Conservation (phyloP, 176 grass and related monocot species). For the Aegilops speltoides region DNA sequence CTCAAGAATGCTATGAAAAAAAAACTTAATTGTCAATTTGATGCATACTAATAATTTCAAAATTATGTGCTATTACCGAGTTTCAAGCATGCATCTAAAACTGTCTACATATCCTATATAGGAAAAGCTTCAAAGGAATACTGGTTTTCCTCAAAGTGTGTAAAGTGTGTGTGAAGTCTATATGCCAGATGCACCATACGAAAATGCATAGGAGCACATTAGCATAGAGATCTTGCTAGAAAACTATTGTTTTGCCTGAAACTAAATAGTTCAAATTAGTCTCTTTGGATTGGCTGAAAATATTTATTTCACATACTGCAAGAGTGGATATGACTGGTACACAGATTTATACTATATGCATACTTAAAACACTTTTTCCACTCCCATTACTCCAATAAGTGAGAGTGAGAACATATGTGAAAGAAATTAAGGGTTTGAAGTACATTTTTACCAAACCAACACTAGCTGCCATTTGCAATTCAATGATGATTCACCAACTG, state of each 20-base stretch:
- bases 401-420: neutral
- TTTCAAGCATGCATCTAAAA: conserved; percentile 16
- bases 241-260: neutral
- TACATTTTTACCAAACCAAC: conserved; percentile 7
- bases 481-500: conserved; percentile 15
- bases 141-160: neutral
- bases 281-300: no score
- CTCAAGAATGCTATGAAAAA: neutral
- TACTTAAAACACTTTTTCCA: neutral
- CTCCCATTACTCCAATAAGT: neutral
- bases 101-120: neutral
- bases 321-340: neutral
- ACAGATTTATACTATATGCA: conserved; percentile 1
- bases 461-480: conserved; percentile 16
- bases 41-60: neutral
- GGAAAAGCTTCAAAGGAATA: neutral
- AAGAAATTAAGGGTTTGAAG: neutral
- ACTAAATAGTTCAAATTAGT: conserved; percentile 9
- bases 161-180: neutral
- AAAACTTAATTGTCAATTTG: neutral
- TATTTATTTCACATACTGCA: neutral
- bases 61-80: neutral
- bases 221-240: conserved; percentile 1
- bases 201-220: neutral
- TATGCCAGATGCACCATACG: neutral